phyloP scores from a whole-genome alignment of 2,329 filamentous ascomycete genomes.

The Gliomastix tumulicola region DNA sequence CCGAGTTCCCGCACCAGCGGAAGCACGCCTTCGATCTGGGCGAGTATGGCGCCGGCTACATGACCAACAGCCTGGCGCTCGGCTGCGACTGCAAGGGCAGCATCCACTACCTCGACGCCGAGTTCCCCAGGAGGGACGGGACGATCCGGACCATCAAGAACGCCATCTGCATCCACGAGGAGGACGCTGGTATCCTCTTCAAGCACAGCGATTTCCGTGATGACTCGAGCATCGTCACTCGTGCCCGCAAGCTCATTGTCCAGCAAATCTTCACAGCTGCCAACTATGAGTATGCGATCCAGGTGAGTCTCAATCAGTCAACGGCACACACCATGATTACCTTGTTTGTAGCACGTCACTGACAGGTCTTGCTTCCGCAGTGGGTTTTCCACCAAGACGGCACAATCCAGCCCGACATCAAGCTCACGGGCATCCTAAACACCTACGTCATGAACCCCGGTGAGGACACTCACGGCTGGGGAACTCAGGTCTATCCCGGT shows the following conservation, averaged over 20 bases:
- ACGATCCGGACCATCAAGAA: conserved; percentile 81
- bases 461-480: conserved; percentile 81
- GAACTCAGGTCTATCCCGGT: conserved; percentile 76
- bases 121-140: conserved; percentile 73
- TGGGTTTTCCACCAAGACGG: conserved; percentile 59
- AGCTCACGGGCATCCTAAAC: conserved; percentile 87
- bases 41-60: conserved; percentile 76
- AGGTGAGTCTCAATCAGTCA: no score
- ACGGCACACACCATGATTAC: no score
- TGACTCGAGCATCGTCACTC: conserved; percentile 77
- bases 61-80: conserved; percentile 70
- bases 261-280: conserved; percentile 92
- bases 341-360: no score
- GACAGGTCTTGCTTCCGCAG: no score
- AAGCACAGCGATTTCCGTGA: conserved; percentile 94
- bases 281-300: conserved; percentile 80
- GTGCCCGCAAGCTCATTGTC: conserved; percentile 77
- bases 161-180: conserved; percentile 91
- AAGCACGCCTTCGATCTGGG: conserved; percentile 79
- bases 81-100: conserved; percentile 84
- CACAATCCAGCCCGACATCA: conserved; percentile 85
- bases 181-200: conserved; percentile 86
- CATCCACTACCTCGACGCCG: conserved; percentile 86
- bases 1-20: conserved; percentile 70
- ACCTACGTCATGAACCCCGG: conserved; percentile 76